Base-by-base conservation (phyloP, 345 rosid species). In the Fremontodendron californicum region DNA sequence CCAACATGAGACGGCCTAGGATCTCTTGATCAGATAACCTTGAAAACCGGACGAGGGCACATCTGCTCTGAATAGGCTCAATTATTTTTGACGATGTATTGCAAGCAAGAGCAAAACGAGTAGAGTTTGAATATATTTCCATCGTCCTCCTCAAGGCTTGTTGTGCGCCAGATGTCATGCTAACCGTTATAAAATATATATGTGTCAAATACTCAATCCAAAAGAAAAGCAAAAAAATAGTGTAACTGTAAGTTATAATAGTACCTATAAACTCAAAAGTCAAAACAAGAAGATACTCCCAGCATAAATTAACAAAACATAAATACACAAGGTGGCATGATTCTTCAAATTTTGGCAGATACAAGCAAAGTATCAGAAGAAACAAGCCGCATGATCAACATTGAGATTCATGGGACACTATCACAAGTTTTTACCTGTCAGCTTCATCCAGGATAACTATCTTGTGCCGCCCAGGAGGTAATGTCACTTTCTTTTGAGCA, bases 121-220 rank as follows among this genome's bases (percentile, higher is more conserved):
- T 96, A 13, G 99, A 87, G 77, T 89, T 92, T 69, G 99, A 94
- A 78, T 92, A 92, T 77, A 93, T 93, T 86, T 96, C 99, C 90
- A 96, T 96, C 15, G 98, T 93, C 52, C 97, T 87, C 91, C 98
- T 91, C 81, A 96, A 83, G 6, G 98, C 98, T 89, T 96, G 99
- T 74, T 93, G 97, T 52, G 99, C 97, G 83, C 97, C 99, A 78
- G 98, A 88, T 76, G 99, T 96, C 98, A 93, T 96, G 86, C 98
- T 96, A 80, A 62, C 61, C 35, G 75, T 45, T 51, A 45, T 31
- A 49, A 74, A 33, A 63, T 35, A 35, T 23, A 37, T 13, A 35
- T 3, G 39, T 35, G 37, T 65, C 63, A 75, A 21, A 61, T 42
- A 19, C 19, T 27, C 58, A 46, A 63, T 62, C 31, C 45, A 61